phyloP scores from a whole-genome alignment of 169 alveolate species.

The Perkinsus chesapeaki region DNA sequence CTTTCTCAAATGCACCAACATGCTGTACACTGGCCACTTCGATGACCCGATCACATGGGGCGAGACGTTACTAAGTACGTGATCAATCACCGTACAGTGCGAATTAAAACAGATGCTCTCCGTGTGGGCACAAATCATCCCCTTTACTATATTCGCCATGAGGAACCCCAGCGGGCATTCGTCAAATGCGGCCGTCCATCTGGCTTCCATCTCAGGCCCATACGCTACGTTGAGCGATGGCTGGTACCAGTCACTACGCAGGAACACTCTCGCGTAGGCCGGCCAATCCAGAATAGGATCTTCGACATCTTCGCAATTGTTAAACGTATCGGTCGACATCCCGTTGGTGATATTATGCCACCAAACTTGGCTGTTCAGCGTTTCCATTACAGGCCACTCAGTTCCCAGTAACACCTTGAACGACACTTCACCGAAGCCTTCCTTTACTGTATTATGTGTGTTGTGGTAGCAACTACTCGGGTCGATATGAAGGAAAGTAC shows the following conservation, averaged over 20 bases:
- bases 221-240: neutral
- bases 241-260: neutral
- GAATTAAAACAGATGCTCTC: neutral
- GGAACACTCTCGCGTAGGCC: neutral
- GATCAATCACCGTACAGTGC: neutral
- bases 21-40: neutral
- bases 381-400: neutral
- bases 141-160: conserved; percentile 2
- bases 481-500: neutral
- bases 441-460: neutral
- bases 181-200: neutral
- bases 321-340: neutral
- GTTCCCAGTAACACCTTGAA: neutral
- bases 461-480: neutral
- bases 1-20: neutral
- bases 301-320: neutral
- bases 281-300: neutral
- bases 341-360: neutral
- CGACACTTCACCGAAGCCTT: neutral
- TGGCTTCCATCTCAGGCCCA: neutral
- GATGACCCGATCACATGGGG: neutral
- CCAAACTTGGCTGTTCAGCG: neutral
- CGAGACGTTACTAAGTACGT: neutral
- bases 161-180: conserved; percentile 14
- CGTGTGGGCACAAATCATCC: neutral